phyloP scores from a whole-genome alignment of 805 yeast genomes.

The Candida ortonii region DNA sequence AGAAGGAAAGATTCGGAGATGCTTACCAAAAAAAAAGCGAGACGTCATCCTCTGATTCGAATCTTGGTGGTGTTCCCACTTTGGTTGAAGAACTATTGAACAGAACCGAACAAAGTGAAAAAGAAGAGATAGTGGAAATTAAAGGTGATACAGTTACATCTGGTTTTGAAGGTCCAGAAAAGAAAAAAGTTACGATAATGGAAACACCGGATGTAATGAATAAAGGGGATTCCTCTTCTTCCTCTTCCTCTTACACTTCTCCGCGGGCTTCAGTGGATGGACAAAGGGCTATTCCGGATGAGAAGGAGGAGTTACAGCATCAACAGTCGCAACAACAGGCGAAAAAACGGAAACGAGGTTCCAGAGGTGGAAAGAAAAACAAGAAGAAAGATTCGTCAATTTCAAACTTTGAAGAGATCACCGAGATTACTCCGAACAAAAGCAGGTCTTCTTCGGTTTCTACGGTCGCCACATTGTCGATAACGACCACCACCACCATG shows the following conservation, averaged over 20 bases:
- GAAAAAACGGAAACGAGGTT: conserved; percentile 77
- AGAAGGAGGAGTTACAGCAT: conserved; percentile 19
- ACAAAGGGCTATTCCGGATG: conserved; percentile 2
- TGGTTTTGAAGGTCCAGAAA: conserved; percentile 1
- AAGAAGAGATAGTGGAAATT: too few relatives aligned
- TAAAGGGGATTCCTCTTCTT: conserved; percentile 13
- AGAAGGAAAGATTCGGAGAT: conserved; percentile 23
- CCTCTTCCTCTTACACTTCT: conserved; percentile 16
- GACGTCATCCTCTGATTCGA: conserved; percentile 5
- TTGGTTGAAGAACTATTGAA: conserved; percentile 5
- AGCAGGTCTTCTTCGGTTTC: conserved; percentile 1
- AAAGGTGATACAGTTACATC: conserved; percentile 3
- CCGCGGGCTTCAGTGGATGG: conserved; percentile 10
- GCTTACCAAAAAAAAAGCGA: conserved; percentile 10
- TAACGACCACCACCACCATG: conserved; percentile 13
- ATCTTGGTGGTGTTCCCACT: neutral
- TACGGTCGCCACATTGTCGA: conserved; percentile 5
- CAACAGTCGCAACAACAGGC: conserved; percentile 23
- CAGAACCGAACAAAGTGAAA: neutral
- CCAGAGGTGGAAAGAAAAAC: conserved; percentile 75
- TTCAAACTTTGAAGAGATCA: conserved; percentile 8
- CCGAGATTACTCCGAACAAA: conserved; percentile 6
- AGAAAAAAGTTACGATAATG: conserved; percentile 15
- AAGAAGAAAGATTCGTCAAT: conserved; percentile 33
- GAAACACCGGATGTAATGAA: conserved; percentile 12